Evolutionary conservation across 31 red algal genomes (phyloP).

Genomic region (Porphyra umbilicalis): DNA sequence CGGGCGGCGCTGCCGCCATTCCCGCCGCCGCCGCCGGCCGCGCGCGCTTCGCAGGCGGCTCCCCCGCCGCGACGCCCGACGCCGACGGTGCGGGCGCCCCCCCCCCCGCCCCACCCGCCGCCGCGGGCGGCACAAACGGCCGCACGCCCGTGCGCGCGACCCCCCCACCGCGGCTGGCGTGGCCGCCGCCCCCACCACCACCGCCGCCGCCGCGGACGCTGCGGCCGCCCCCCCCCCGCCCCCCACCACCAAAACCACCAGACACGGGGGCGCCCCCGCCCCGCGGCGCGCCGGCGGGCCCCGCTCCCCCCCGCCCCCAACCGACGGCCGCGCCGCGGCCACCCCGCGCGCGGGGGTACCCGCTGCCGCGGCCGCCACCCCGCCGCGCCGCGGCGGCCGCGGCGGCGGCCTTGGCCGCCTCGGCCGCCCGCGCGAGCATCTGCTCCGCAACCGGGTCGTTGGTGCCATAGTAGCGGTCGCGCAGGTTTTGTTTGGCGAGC

Average conservation of each 20-base stretch:
- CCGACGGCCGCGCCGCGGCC: background rate
- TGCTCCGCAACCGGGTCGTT: conserved; percentile 82
- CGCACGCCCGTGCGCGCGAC: background rate
- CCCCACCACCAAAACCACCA: too few species aligned
- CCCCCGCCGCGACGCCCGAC: background rate
- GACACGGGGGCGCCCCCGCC: background rate
- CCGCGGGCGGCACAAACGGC: background rate
- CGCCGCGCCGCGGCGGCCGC: background rate
- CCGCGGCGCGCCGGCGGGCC: background rate
- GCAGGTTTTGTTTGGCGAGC: conserved; percentile 42
- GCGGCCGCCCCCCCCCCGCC: background rate
- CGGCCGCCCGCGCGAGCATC: conserved; percentile 28
- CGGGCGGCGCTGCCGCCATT: background rate
- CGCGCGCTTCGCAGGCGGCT: background rate
- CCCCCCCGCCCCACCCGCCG: background rate
- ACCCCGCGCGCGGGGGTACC: background rate
- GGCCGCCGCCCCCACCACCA: background rate
- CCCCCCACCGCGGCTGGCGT: background rate
- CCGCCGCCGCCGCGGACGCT: background rate
- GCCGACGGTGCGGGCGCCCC: too few species aligned
- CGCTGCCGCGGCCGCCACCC: background rate
- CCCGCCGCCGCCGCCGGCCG: background rate
- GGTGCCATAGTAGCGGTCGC: conserved; percentile 76
- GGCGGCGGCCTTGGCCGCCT: background rate
- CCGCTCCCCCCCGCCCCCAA: background rate